Conservation (phyloP, 2,329 filamentous ascomycete species). For the Pseudopithomyces chartarum region DNA sequence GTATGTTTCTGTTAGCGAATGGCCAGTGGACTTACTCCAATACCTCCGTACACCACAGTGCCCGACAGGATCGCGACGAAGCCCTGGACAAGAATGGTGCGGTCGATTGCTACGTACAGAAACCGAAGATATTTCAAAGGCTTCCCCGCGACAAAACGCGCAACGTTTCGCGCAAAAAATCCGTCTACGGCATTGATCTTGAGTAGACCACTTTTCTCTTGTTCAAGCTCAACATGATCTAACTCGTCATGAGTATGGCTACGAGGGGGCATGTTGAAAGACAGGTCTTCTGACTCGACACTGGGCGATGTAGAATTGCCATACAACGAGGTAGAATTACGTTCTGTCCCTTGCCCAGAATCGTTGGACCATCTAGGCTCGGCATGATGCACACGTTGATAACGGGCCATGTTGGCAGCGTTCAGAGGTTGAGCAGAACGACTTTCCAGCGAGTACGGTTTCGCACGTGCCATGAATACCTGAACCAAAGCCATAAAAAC, state of each 20-base stretch:
- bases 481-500: slow-evolving; percentile 70
- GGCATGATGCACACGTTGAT: slow-evolving; percentile 44
- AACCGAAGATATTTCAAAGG: slow-evolving; percentile 64
- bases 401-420: slow-evolving; percentile 43
- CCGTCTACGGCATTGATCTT: slow-evolving; percentile 53
- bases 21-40: slow-evolving; percentile 69
- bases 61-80: slow-evolving; percentile 76
- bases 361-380: slow-evolving; percentile 49
- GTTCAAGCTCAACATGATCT: slow-evolving; percentile 53
- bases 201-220: slow-evolving; percentile 54
- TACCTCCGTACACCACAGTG: slow-evolving; percentile 76
- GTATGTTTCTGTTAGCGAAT: not conserved
- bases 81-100: slow-evolving; percentile 76
- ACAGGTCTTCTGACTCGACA: slow-evolving; percentile 51
- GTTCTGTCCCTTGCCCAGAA: slow-evolving; percentile 70
- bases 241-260: slow-evolving; percentile 49
- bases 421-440: slow-evolving; percentile 35
- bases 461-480: slow-evolving; percentile 58
- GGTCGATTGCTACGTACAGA: slow-evolving; percentile 72
- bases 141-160: slow-evolving; percentile 58
- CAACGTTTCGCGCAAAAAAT: slow-evolving; percentile 60
- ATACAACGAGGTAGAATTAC: slow-evolving; percentile 68
- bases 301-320: slow-evolving; percentile 68
- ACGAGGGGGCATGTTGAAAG: slow-evolving; percentile 45
- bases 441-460: slow-evolving; percentile 26